Base-by-base conservation (phyloP, 306 rosid species). In the Cicer bijugum region DNA sequence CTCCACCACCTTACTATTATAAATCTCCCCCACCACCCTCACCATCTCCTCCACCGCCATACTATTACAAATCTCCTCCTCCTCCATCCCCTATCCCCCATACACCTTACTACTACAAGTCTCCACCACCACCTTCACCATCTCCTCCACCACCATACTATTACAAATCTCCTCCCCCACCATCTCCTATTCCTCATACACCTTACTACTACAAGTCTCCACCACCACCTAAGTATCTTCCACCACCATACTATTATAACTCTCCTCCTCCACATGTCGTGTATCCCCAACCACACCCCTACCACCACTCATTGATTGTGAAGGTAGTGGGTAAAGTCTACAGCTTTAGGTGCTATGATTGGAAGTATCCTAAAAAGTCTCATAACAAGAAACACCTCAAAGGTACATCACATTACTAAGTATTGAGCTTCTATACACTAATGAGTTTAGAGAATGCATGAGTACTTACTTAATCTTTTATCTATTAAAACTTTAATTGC, bases 321-420 rank as follows among this genome's bases (percentile, higher is more conserved):
- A 93, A 85, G 88, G 98, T 93, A 12, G 89, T 91, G 28, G 98
- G 98, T 76, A 91, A 83, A 76, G 98, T 93, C 46, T 93, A 93
- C 71, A 86, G 88, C 82, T 91, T 76, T 82, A 79, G 84, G 85
- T 93, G 97, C 84, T 93, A 93, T 2, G 86, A 93, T 12, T 87
- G 92, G 94, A 82, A 62, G 4, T 74, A 93, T 56, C 92, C 97
- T 0, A 81, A 74, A 28, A 93, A 89, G 84, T 91, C 98, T 12
- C 98, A 93, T 62, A 19, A 79, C 88, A 93, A 87, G 88, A 88
- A 93, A 77, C 97, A 93, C 61, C 91, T 91, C 69, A 1, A 91
- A 89, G 97, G 98, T 89, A 91, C 45, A 42, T 33, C 35, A 46
- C 57, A n/a, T 28, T 12, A 58, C 42, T 23, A 11, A 57, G 8